Evolutionary conservation across 805 yeast species (phyloP), one percentile per base, ranked within the genome.

Genomic region (Wickerhamomyces ciferrii): DNA sequence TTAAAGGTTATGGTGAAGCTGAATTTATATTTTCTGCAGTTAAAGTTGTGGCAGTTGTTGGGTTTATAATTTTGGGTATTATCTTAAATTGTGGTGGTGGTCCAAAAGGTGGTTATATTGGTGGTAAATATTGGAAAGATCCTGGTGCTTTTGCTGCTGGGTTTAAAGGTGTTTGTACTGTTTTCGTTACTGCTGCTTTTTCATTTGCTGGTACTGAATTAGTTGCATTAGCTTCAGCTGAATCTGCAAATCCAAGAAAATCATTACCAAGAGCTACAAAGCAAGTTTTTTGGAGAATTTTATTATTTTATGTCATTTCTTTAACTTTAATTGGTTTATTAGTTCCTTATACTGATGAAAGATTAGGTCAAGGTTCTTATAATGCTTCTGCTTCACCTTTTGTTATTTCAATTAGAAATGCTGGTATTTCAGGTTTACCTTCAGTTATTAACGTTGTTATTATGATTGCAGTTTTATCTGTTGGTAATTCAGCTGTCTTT

Each of bases 281-380:
- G 65, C 90, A 86, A 68, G 87, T 85, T 6, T 84, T 87, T 67
- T 85, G 91, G 91, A 76, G 92, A 67, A 81, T 87, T 47, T 67
- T 82, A 23, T 65, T 84, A 54, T 86, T 86, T 61, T 87, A 87
- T 69, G 71, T 87, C 62, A 65, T 73, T 23, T 71, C 81, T 53
- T 75, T 66, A 62, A 79, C 67, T 48, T 68, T 74, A 53, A 76
- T 71, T 58, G 87, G 91, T 42, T 75, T 84, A 54, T 70, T 87
- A 50, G 92, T 87, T n/a, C 91, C 92, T 15, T 84, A 73, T 60
- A 70, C 69, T 48, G 76, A 79, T 49, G 54, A 61, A 1, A 63
- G 78, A 49, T 64, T 75, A 45, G 76, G 78, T 48, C 69, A 76
- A 27, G 63, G 75, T 46, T 74, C 70, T 42, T 79, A 74, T 44